Base-by-base conservation (phyloP, 306 rosid species). In the Dalbergia oliveri region DNA sequence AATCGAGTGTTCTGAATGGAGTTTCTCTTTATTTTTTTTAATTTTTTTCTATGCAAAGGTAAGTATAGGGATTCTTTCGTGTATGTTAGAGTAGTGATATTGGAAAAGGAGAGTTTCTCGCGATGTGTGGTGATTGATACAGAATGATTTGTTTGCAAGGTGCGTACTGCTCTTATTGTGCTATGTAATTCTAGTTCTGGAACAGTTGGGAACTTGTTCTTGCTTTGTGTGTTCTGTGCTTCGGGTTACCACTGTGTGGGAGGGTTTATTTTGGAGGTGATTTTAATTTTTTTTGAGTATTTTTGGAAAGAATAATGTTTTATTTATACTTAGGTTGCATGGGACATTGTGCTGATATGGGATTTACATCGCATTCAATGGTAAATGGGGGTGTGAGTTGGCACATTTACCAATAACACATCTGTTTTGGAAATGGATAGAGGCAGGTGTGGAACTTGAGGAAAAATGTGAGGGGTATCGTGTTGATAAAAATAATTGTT, bases 21-120 rank as follows among this genome's bases (percentile, higher is more conserved):
- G 12, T 44, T 67, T 45, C 3, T 43, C 11, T 8, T 7, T 43
- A 0, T 33, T 5, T 15, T 16, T 41, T 39, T n/a, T n/a, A n/a
- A n/a, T n/a, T n/a, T 19, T 9, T 10, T 43, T 37, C 8, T 35
- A 26, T 5, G 23, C 37, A 4, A 5, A 9, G 18, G 16, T 56
- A 4, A 13, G 18, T 56, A 12, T 81, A 21, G 68, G 39, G 14
- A 37, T 72, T 62, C 47, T 37, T 74, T 67, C 18, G 12, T 5
- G n/a, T 53, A 37, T 63, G 0, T 10, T 57, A 15, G 3, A 60
- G 49, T 80, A 6, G 50, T 56, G 74, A 73, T 41, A 50, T 64
- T 67, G 58, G 18, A 23, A 73, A 26, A 31, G 66, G 11, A 23
- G n/a, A 12, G 26, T 75, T 75, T 54, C 11, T 15, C 73, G 26